Evolutionary conservation across 1,139 yeast species (phyloP).

Genomic region (Suhomyces taliae): DNA sequence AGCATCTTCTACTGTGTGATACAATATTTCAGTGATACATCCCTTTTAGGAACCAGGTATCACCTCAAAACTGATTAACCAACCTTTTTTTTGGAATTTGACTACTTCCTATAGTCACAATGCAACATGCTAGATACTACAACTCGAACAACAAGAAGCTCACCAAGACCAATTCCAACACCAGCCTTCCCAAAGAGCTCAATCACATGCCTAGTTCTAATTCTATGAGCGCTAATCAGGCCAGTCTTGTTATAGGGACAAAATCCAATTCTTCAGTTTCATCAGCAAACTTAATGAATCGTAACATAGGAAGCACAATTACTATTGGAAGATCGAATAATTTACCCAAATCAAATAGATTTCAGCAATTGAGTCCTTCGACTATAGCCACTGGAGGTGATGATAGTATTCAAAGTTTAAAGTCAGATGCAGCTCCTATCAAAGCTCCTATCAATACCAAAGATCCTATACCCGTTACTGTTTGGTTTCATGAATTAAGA

Average conservation of each 20-base stretch:
- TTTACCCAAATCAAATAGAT: constrained; percentile 3
- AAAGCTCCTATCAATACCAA: background rate
- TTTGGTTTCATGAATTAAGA: constrained; percentile 75
- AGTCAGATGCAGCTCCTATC: background rate
- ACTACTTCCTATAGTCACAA: constrained; percentile 4
- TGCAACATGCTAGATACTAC: constrained; percentile 34
- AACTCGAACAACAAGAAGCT: constrained; percentile 9
- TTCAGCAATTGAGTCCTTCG: constrained; percentile 3
- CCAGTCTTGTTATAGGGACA: constrained; percentile 14
- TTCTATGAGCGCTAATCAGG: constrained; percentile 13
- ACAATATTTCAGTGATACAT: no score
- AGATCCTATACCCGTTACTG: constrained; percentile 48
- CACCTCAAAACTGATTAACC: no score
- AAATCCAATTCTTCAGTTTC: constrained; percentile 5
- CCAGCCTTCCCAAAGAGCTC: background rate
- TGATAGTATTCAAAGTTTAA: constrained; percentile 7
- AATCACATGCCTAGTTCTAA: background rate
- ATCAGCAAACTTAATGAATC: constrained; percentile 12
- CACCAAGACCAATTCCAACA: background rate
- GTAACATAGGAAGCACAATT: constrained; percentile 19
- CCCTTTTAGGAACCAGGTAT: no score
- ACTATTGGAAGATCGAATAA: constrained; percentile 15
- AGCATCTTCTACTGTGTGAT: no score
- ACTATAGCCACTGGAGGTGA: constrained; percentile 1
- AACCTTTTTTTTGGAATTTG: no score